A percentile compares a stretch with the other conserved stretches of the same genome.
Evolutionary conservation across 2,329 filamentous ascomycete species (phyloP).

Genomic region (Pseudogymnoascus sp.): DNA sequence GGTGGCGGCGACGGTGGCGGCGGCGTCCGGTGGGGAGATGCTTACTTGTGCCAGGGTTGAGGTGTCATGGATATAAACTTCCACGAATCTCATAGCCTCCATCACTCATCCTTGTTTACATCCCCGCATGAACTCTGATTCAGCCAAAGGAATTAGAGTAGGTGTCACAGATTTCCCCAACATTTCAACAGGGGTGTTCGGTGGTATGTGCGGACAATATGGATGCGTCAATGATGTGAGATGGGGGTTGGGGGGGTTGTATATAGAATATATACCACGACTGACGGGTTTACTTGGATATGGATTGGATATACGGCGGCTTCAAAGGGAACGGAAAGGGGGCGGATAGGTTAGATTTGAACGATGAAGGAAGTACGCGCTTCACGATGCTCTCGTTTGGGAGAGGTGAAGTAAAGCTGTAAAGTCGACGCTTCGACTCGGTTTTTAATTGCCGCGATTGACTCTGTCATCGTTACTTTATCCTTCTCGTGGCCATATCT

Average conservation of each 20-base stretch:
- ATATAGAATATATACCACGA: no score
- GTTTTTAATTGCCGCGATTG: background rate
- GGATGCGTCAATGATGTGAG: no score
- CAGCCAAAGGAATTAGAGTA: background rate
- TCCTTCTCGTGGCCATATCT: background rate
- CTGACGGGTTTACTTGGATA: no score
- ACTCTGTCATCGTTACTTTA: background rate
- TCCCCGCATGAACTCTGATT: background rate
- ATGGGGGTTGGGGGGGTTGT: no score
- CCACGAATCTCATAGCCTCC: background rate
- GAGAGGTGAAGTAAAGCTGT: background rate
- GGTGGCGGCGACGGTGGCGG: no score
- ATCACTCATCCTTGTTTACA: background rate
- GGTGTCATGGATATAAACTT: background rate
- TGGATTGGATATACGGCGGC: background rate
- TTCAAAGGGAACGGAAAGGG: no score
- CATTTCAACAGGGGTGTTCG: no score
- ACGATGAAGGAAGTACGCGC: no score
- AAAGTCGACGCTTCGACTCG: background rate
- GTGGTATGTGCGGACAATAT: no score
- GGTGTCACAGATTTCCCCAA: background rate
- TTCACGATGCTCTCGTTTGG: background rate
- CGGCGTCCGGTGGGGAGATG: no score
- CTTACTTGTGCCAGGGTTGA: no score
- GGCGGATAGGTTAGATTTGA: no score